A percentile compares a stretch with the other conserved stretches of the same genome.
These are phyloP conservation scores for Dunaliella sp. DNA, from an alignment of 139 green algal species.

Conservation along the genomic window DNA sequence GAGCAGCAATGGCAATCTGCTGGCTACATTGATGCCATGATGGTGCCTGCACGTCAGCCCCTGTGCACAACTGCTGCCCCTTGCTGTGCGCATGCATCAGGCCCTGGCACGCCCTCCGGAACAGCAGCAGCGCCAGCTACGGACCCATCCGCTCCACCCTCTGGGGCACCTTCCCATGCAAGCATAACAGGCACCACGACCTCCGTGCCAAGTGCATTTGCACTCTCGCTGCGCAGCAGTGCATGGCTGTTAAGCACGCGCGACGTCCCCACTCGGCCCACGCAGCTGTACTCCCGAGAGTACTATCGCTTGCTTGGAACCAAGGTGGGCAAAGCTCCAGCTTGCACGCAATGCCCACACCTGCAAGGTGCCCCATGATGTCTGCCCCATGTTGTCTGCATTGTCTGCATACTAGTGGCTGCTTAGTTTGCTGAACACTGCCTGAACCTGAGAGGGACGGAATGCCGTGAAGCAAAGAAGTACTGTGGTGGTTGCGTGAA, in stretches of 20 bases:
- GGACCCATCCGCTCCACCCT: no score
- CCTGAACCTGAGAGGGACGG: no score
- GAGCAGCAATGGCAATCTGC: not conserved
- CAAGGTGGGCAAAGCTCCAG: no score
- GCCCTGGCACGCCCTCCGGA: not conserved
- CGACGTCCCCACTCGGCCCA: not conserved
- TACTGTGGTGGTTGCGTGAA: no score
- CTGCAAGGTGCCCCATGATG: no score
- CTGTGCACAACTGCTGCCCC: not conserved
- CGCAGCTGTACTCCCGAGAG: not conserved
- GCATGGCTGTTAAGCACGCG: not conserved
- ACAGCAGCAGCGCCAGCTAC: not conserved
- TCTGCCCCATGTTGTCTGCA: no score
- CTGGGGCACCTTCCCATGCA: not conserved
- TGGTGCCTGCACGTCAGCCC: not conserved
- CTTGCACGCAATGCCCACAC: no score
- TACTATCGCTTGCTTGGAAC: no score
- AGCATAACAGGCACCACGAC: no score
- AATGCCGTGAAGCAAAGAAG: no score
- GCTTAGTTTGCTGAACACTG: no score
- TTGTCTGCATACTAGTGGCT: no score
- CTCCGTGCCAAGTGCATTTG: not conserved
- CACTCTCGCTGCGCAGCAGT: not conserved
- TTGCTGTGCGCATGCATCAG: not conserved
- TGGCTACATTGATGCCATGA: not conserved